Percentiles rank a stretch among this genome's conserved stretches.
phyloP scores from a whole-genome alignment of 768 basidiomycete genomes.

The Serpula lacrymans region DNA sequence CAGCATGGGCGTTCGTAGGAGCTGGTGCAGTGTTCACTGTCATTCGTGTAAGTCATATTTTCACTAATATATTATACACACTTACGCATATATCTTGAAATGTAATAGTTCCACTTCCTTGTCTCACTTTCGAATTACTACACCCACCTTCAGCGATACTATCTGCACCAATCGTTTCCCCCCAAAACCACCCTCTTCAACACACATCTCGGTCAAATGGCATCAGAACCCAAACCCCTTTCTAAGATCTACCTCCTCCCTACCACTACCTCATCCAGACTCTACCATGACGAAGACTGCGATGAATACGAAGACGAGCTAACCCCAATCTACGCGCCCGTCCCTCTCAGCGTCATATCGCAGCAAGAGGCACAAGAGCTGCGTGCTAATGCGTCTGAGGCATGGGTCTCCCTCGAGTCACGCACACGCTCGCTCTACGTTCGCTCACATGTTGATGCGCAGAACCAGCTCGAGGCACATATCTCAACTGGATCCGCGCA shows the following conservation, averaged over 20 bases:
- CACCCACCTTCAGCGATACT: constrained; percentile 47
- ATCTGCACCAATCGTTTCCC: constrained; percentile 19
- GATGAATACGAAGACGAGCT: constrained; percentile 8
- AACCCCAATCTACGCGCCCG: constrained; percentile 66
- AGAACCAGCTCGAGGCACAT: too few species aligned
- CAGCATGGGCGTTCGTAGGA: constrained; percentile 54
- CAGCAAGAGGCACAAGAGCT: constrained; percentile 47
- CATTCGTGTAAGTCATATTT: constrained; percentile 51
- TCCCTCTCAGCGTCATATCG: constrained; percentile 55
- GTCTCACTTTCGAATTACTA: constrained; percentile 69
- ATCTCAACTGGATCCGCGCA: too few species aligned
- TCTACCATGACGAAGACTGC: constrained; percentile 7
- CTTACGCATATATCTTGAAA: constrained; percentile 43
- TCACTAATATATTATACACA: constrained; percentile 1
- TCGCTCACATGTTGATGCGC: too few species aligned
- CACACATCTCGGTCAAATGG: constrained; percentile 11
- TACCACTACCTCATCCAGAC: constrained; percentile 20
- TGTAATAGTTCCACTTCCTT: too few species aligned
- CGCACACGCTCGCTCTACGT: too few species aligned
- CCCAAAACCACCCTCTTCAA: constrained; percentile 12
- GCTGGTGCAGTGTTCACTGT: constrained; percentile 60
- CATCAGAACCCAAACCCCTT: constrained; percentile 28
- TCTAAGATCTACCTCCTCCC: constrained; percentile 67
- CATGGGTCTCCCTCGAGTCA: constrained; percentile 67
- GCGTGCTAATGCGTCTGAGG: constrained; percentile 57